Base-by-base conservation (phyloP, 768 basidiomycete species). In the Tulasnella sp. region DNA sequence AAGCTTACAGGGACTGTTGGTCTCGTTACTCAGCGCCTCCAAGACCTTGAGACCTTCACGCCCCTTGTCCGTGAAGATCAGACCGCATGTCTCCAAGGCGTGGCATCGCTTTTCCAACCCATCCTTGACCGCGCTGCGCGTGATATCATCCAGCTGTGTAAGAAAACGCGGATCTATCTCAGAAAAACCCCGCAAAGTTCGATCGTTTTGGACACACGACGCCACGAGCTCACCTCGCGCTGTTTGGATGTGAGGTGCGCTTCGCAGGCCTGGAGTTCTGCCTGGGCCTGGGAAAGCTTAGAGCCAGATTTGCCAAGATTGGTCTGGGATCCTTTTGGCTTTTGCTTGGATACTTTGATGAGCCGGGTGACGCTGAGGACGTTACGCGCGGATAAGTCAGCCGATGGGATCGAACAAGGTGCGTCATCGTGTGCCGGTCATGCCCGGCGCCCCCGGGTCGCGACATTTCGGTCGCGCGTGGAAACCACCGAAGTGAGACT, bases 201-300 rank as follows among this genome's bases (percentile, higher is more conserved):
- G 34, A 38, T 38, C 34, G n/a, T n/a, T n/a, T n/a, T 38, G 7
- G 34, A 38, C 34, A 38, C 34, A 15, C 5, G 34, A n/a, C 2
- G 53, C n/a, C 53, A 30, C 21, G 45, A 29, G 25, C 57, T 30
- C 3, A 59, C 57, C 49, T 83, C 83, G 19, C 71, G 75, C 66
- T 92, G 87, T 67, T 87, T 87, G 25, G 71, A 60, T 0, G 82
- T 82, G 1, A 92, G 75, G 56, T 84, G 84, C 0, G 78, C 73
- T 66, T 92, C 88, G 68, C 89, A 92, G 8, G 86, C 89, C 65
- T 88, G 87, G 19, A 91, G 73, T 63, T 90, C 85, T 0, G 82
- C 73, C 63, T 90, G 88, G 0, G 87, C 86, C 46, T 59, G 59
- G n/a, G 41, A 54, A 24, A 65, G 58, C 56, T 66, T 65, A 8